These are phyloP conservation scores for Cadophora sp. DNA, from an alignment of 2,329 filamentous ascomycete species.

Conservation along the genomic window DNA sequence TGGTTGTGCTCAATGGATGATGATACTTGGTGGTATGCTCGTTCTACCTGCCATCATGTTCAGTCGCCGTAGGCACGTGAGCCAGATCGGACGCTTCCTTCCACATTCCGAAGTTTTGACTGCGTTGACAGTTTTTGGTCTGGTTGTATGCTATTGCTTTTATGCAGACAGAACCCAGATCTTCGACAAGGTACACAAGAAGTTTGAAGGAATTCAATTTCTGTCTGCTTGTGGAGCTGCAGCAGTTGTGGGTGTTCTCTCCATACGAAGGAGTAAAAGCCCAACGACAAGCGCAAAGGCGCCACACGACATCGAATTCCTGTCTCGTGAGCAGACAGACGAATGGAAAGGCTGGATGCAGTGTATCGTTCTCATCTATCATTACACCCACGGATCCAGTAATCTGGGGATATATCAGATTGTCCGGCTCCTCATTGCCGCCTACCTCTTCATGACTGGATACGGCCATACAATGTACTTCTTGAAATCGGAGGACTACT, in stretches of 20 bases:
- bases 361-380: conserved; percentile 60
- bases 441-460: conserved; percentile 67
- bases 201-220: conserved; percentile 49
- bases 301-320: conserved; percentile 46
- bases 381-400: conserved; percentile 61
- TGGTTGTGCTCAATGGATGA: conserved; percentile 47
- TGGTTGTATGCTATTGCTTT: conserved; percentile 53
- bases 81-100: conserved; percentile 31
- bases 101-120: conserved; percentile 32
- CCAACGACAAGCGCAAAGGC: conserved; percentile 15
- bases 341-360: conserved; percentile 75
- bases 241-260: conserved; percentile 44
- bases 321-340: conserved; percentile 63
- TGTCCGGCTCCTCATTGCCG: conserved; percentile 59
- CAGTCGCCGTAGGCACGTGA: conserved; percentile 28
- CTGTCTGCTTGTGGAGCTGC: conserved; percentile 40
- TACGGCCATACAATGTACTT: conserved; percentile 68
- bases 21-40: conserved; percentile 44
- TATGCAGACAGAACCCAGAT: conserved; percentile 60
- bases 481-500: conserved; percentile 62
- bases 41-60: conserved; percentile 42
- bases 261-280: conserved; percentile 37
- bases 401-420: conserved; percentile 60
- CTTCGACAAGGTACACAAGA: conserved; percentile 59
- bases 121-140: conserved; percentile 34